Conservation (phyloP, 306 rosid species). For the Amphicarpaea edgeworthii region DNA sequence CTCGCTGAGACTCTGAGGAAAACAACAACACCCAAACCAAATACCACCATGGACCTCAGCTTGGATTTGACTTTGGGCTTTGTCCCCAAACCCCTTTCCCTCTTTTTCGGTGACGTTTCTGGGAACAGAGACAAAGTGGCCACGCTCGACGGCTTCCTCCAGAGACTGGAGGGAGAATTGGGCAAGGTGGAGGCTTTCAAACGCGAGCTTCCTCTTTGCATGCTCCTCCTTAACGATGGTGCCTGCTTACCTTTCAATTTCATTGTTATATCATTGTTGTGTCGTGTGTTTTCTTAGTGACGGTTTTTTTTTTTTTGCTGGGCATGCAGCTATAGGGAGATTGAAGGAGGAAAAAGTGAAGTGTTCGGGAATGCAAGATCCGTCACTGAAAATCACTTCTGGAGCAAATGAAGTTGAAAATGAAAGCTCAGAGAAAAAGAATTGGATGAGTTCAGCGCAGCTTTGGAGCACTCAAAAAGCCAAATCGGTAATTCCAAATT, state of each 20-base stretch:
- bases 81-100: conserved; percentile 64
- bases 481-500: conserved; percentile 47
- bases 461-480: conserved; percentile 62
- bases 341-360: conserved; percentile 62
- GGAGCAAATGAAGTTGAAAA: conserved; percentile 52
- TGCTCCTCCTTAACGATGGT: conserved; percentile 78
- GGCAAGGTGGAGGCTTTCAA: conserved; percentile 77
- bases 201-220: conserved; percentile 87
- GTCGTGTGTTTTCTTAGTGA: neutral
- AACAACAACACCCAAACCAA: neutral
- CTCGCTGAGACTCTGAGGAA: neutral
- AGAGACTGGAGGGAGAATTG: conserved; percentile 74
- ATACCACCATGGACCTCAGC: conserved; percentile 56
- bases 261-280: neutral
- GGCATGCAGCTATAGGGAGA: conserved; percentile 62
- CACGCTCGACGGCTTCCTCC: conserved; percentile 57
- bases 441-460: conserved; percentile 70
- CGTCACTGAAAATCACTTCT: conserved; percentile 41
- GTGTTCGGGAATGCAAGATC: conserved; percentile 52
- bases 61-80: conserved; percentile 64
- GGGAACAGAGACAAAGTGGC: conserved; percentile 51
- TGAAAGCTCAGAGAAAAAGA: conserved; percentile 59
- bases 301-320: neutral
- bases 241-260: neutral
- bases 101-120: conserved; percentile 55